Base-by-base conservation (phyloP, 306 rosid genomes). In the Pterocarpus santalinus region DNA sequence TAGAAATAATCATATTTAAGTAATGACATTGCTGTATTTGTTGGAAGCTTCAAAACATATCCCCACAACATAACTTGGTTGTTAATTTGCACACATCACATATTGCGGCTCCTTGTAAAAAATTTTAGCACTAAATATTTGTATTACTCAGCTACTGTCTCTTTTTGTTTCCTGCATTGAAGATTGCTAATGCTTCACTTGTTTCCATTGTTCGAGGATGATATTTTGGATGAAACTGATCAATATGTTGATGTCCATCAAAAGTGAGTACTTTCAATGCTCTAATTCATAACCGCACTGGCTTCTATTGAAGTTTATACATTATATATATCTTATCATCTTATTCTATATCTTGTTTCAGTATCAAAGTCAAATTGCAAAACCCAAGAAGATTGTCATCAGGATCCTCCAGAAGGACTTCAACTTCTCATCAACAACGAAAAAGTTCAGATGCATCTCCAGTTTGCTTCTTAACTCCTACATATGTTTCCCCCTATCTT, bases 211-310 rank as follows among this genome's bases (percentile, higher is more conserved):
- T 41, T 86, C 60, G 66, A 91, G 97, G 97, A 84, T 81, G 94
- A 91, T 60, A 94, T 94, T 80, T 62, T 82, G 88, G 97, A 94
- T 83, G 98, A 94, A 87, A 94, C 92, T 32, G 92, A 91, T 85
- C 87, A 86, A 32, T 91, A 89, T 73, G 91, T 91, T 76, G 88
- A 88, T 83, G 90, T 94, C 4, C 95, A 94, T 77, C 88, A 90
- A 84, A 91, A 88, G 97, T 88, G 71, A 85, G 91, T 77, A 73
- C 2, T 79, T 69, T 67, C 47, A 51, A 74, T 52, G 17, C 43
- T 72, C 15, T 43, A 22, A 52, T 15, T 55, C 41, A 22, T 55
- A 52, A 34, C 72, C 77, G 60, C 69, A 46, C 3, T 32, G 12
- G 12, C 16, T 76, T 6, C 38, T 8, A n/a, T 62, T 22, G 2